These are phyloP conservation scores for Cytidiella melzeri DNA, from an alignment of 768 basidiomycete species.

Conservation along the genomic window DNA sequence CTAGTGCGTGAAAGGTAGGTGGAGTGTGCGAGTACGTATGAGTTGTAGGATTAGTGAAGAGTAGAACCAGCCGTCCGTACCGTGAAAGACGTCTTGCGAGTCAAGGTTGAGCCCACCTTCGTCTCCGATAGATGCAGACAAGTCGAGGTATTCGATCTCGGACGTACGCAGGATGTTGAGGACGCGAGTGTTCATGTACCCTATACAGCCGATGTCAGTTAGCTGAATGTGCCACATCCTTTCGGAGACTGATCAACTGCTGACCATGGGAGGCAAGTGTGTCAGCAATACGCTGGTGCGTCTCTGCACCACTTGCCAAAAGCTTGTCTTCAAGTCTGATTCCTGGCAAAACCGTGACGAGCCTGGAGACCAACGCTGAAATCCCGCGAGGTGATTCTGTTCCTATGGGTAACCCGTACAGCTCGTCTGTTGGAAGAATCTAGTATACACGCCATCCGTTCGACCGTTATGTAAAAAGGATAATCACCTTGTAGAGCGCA, in stretches of 20 bases:
- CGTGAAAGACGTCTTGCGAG: slow-evolving; percentile 35
- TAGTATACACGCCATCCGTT: not conserved
- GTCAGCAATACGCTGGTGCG: slow-evolving; percentile 39
- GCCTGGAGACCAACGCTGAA: slow-evolving; percentile 28
- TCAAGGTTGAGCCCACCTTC: slow-evolving; percentile 47
- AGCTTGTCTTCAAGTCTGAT: slow-evolving; percentile 42
- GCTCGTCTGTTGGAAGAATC: slow-evolving; percentile 27
- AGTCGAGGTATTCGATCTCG: slow-evolving; percentile 36
- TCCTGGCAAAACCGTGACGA: slow-evolving; percentile 42
- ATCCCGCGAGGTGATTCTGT: slow-evolving; percentile 36
- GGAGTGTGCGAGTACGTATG: too few species aligned
- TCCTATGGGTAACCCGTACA: slow-evolving; percentile 36
- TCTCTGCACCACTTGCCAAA: slow-evolving; percentile 20
- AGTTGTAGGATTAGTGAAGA: too few species aligned
- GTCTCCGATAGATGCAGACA: slow-evolving; percentile 41
- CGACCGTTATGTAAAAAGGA: not conserved
- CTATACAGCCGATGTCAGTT: slow-evolving; percentile 24
- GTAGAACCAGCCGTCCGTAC: too few species aligned
- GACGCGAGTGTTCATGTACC: slow-evolving; percentile 40
- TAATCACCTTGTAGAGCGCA: slow-evolving; percentile 29
- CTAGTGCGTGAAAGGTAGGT: slow-evolving; percentile 30
- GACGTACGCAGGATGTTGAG: slow-evolving; percentile 41
- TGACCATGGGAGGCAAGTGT: slow-evolving; percentile 19
- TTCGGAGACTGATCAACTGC: not conserved
- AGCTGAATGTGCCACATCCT: not conserved